Percentiles rank a stretch among this genome's conserved stretches.
Evolutionary conservation across 306 rosid genomes (phyloP).

Genomic region (Spatholobus suberectus): DNA sequence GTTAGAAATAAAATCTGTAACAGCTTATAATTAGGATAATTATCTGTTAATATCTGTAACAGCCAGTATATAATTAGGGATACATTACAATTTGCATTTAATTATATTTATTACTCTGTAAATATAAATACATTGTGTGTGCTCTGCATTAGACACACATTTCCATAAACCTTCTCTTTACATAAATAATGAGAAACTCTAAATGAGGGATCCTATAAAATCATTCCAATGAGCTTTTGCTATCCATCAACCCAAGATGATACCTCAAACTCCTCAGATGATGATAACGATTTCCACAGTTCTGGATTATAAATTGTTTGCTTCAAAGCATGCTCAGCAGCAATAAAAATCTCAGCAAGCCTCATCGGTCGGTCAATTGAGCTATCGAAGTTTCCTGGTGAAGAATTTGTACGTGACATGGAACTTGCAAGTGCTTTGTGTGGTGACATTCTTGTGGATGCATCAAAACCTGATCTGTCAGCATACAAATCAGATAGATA

Average conservation of each 20-base stretch:
- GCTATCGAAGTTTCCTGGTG: constrained; percentile 86
- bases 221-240: constrained; percentile 7
- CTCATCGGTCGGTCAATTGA: constrained; percentile 93
- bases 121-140: no score
- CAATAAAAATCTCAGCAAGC: constrained; percentile 93
- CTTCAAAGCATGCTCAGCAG: constrained; percentile 90
- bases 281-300: constrained; percentile 73
- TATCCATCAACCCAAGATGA: constrained; percentile 33
- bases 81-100: no score
- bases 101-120: no score
- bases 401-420: constrained; percentile 91
- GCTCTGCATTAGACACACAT: no score
- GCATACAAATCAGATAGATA: constrained; percentile 50
- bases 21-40: no score
- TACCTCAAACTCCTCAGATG: constrained; percentile 95
- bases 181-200: constrained; percentile 39
- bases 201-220: constrained; percentile 17
- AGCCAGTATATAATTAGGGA: no score
- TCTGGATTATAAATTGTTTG: constrained; percentile 69
- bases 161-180: no score
- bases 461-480: constrained; percentile 89
- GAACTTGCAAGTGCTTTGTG: constrained; percentile 64
- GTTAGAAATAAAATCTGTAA: no score
- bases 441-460: constrained; percentile 67
- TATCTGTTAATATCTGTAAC: no score